These are phyloP conservation scores for Plasmopara viticola DNA, from an alignment of 352 stramenopile species.

Conservation along the genomic window DNA sequence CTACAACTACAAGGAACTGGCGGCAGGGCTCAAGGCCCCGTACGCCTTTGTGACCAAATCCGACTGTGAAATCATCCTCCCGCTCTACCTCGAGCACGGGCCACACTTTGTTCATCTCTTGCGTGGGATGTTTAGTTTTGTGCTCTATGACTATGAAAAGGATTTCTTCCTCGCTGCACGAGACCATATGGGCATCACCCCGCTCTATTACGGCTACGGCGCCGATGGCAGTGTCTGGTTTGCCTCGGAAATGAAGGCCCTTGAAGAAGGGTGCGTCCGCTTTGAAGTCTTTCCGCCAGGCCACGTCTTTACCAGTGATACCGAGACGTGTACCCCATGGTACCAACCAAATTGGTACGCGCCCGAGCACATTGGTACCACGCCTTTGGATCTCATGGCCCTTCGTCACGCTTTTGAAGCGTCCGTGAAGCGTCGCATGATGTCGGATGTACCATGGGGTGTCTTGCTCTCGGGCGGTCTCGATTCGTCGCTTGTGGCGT, in stretches of 20 bases:
- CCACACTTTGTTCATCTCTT: conserved; percentile 87
- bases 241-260: conserved; percentile 96
- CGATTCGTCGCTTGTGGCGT: conserved; percentile 97
- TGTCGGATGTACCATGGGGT: conserved; percentile 98
- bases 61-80: conserved; percentile 98
- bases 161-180: conserved; percentile 92
- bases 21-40: conserved; percentile 66
- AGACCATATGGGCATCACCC: conserved; percentile 98
- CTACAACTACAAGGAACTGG: conserved; percentile 99
- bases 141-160: conserved; percentile 93
- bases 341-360: conserved; percentile 94
- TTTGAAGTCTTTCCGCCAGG: conserved; percentile 89
- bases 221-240: conserved; percentile 96
- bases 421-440: conserved; percentile 95
- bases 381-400: conserved; percentile 55
- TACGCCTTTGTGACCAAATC: conserved; percentile 94
- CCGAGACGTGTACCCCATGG: conserved; percentile 90
- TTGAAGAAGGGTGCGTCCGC: conserved; percentile 81
- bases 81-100: conserved; percentile 91
- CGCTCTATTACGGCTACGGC: conserved; percentile 97
- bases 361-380: conserved; percentile 49
- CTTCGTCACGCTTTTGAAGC: conserved; percentile 91
- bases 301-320: conserved; percentile 82
- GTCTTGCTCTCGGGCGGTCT: conserved; percentile 96
- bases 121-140: conserved; percentile 98